These are phyloP conservation scores for Wickerhamiella cacticola DNA, from an alignment of 805 yeast species.

Conservation along the genomic window DNA sequence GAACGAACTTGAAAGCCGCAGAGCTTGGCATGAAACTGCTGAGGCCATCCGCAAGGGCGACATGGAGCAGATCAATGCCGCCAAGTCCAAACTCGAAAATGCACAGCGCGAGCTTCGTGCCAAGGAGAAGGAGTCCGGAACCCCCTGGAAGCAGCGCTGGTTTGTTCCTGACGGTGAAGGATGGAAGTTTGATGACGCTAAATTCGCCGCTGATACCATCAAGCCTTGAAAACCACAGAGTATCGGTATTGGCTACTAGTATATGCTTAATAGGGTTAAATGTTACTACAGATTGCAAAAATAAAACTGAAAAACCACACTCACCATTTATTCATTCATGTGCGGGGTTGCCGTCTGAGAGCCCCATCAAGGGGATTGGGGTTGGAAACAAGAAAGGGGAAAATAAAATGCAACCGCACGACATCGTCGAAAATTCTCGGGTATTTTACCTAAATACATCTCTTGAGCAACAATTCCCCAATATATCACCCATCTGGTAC, in stretches of 20 bases:
- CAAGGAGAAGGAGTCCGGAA: constrained; percentile 52
- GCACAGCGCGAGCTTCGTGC: constrained; percentile 73
- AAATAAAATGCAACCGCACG: too few relatives aligned
- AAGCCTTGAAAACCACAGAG: not conserved
- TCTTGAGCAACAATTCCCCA: not conserved
- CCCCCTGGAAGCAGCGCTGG: constrained; percentile 72
- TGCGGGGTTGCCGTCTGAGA: not conserved
- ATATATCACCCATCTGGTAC: not conserved
- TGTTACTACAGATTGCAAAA: not conserved
- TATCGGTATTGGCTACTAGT: not conserved
- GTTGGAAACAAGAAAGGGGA: too few relatives aligned
- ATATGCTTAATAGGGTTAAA: not conserved
- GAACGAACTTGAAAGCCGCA: constrained; percentile 68
- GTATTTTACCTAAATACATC: not conserved
- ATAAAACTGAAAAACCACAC: not conserved
- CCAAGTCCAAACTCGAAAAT: constrained; percentile 71
- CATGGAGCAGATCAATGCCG: constrained; percentile 59
- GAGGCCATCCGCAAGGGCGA: constrained; percentile 69
- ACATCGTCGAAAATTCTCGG: not conserved
- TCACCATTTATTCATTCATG: not conserved
- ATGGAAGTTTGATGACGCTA: constrained; percentile 25
- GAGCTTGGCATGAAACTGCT: constrained; percentile 84
- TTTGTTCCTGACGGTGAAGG: constrained; percentile 35
- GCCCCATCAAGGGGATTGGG: not conserved
- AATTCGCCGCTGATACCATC: constrained; percentile 19